Conservation (phyloP, 2,329 filamentous ascomycete genomes). For the Paraphaeosphaeria sporulosa region DNA sequence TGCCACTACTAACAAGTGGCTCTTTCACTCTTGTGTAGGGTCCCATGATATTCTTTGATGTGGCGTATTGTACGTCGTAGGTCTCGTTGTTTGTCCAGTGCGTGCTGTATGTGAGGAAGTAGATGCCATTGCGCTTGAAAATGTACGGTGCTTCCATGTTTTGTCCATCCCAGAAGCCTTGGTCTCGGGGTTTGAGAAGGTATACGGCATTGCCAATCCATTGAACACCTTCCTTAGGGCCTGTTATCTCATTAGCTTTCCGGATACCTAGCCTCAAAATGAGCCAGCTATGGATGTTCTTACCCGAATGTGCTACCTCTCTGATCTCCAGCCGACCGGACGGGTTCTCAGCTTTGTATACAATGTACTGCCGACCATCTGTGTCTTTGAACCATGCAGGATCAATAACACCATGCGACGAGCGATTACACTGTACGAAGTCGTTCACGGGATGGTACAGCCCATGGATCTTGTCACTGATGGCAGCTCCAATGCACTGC, state of each 20-base stretch:
- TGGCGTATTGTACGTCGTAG: constrained; percentile 13
- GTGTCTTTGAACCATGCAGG: constrained; percentile 13
- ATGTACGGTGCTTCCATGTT: constrained; percentile 13
- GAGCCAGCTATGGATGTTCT: background rate
- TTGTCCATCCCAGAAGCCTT: constrained; percentile 13
- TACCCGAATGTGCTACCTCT: constrained; percentile 9
- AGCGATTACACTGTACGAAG: constrained; percentile 15
- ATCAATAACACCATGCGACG: constrained; percentile 10
- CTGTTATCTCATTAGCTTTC: background rate
- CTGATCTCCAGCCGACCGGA: constrained; percentile 4
- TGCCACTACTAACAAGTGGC: constrained; percentile 1
- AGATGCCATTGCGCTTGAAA: constrained; percentile 12
- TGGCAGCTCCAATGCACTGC: constrained; percentile 9
- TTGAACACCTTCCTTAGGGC: constrained; percentile 9
- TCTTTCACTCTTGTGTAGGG: constrained; percentile 11
- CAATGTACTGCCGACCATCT: constrained; percentile 10
- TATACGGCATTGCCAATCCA: constrained; percentile 9
- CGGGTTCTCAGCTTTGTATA: constrained; percentile 8
- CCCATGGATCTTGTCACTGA: constrained; percentile 6
- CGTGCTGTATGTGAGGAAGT: constrained; percentile 12
- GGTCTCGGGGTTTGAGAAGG: constrained; percentile 6
- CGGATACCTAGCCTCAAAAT: background rate
- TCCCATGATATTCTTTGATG: constrained; percentile 7
- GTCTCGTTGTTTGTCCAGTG: constrained; percentile 9
- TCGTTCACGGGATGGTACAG: constrained; percentile 13